These are phyloP conservation scores for Tetradesmus lagerheimii DNA, from an alignment of 139 green algal species.

Conservation along the genomic window DNA sequence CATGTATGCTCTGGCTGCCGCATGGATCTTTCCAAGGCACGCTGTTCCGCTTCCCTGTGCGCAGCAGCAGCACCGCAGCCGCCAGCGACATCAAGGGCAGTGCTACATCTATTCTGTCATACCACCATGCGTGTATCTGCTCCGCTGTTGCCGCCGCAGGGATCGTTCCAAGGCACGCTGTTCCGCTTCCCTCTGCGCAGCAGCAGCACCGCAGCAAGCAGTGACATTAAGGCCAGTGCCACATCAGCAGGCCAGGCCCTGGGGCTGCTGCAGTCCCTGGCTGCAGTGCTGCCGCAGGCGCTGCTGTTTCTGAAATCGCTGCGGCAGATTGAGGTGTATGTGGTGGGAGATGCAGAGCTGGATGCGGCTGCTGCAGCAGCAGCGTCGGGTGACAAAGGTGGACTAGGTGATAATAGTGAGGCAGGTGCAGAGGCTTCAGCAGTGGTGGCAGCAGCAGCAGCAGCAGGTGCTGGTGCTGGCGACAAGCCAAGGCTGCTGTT, in stretches of 20 bases:
- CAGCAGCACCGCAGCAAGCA: slow-evolving; percentile 51
- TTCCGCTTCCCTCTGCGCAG: slow-evolving; percentile 86
- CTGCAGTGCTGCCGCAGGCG: slow-evolving; percentile 57
- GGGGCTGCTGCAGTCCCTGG: slow-evolving; percentile 34
- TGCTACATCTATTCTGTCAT: too few relatives aligned
- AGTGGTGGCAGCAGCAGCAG: neutral
- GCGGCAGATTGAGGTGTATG: slow-evolving; percentile 57
- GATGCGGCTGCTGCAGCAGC: neutral
- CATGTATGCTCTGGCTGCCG: too few relatives aligned
- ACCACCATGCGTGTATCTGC: neutral
- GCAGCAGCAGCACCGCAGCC: too few relatives aligned
- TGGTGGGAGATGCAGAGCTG: slow-evolving; percentile 24
- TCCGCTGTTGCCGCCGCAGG: slow-evolving; percentile 3
- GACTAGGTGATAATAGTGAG: neutral
- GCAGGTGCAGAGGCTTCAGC: neutral
- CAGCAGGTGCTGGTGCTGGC: neutral
- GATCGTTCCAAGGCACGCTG: slow-evolving; percentile 71
- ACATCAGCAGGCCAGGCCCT: slow-evolving; percentile 14
- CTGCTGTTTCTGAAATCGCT: slow-evolving; percentile 87
- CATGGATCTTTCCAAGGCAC: too few relatives aligned
- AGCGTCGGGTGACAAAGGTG: neutral
- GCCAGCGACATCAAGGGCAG: too few relatives aligned
- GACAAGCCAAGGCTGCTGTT: slow-evolving; percentile 42
- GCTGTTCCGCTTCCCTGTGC: too few relatives aligned
- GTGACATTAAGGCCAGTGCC: slow-evolving; percentile 75